phyloP scores from a whole-genome alignment of 108 stramenopile genomes.

The Skeletonema grethae region DNA sequence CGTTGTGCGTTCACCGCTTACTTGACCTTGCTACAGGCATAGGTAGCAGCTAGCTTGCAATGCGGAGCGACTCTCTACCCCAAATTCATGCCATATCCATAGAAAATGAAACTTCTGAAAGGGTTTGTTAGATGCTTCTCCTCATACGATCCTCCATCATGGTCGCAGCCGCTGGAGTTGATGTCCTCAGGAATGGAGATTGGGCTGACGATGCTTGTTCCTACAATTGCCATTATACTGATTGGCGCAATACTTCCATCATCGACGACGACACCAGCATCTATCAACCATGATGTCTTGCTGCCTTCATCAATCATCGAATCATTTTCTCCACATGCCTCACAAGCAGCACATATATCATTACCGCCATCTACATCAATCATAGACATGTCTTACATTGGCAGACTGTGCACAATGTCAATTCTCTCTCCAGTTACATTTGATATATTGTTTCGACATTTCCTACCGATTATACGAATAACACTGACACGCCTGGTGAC shows the following conservation, averaged over 20 bases:
- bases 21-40: too few species aligned
- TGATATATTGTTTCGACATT: constrained; percentile 20
- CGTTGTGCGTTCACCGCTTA: too few species aligned
- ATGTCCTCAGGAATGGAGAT: constrained; percentile 8
- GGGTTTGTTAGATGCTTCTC: constrained; percentile 23
- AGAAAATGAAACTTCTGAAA: background rate
- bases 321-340: constrained; percentile 24
- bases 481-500: constrained; percentile 8
- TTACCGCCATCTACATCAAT: background rate
- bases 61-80: too few species aligned
- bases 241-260: constrained; percentile 20
- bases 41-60: too few species aligned
- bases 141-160: constrained; percentile 18
- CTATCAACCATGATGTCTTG: constrained; percentile 7
- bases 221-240: constrained; percentile 17
- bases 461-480: constrained; percentile 15
- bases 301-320: background rate
- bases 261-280: background rate
- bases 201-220: constrained; percentile 18
- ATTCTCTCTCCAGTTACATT: constrained; percentile 27
- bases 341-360: constrained; percentile 13
- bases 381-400: constrained; percentile 17
- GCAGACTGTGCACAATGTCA: constrained; percentile 9
- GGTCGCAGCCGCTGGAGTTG: constrained; percentile 15
- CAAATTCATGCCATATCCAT: too few species aligned